phyloP scores from a whole-genome alignment of 2,329 filamentous ascomycete genomes.

The Chrysoporthe deuterocubensis region DNA sequence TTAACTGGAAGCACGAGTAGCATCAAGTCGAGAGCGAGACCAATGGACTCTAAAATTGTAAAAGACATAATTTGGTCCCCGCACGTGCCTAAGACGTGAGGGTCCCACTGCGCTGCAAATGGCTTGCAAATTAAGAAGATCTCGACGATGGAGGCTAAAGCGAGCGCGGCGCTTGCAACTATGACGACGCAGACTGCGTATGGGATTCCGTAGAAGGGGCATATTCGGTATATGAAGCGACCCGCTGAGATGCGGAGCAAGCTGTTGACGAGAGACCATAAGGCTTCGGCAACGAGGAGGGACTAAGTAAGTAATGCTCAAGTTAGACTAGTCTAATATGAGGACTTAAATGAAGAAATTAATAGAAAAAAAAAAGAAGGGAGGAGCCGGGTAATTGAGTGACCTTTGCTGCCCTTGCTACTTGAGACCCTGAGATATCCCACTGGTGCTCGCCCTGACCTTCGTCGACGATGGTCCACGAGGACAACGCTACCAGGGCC shows the following conservation, averaged over 20 bases:
- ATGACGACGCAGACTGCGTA: neutral
- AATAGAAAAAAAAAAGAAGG: neutral
- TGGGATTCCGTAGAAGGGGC: too few relatives aligned
- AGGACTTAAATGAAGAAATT: too few relatives aligned
- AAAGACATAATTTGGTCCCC: conserved; percentile 19
- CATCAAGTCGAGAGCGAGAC: conserved; percentile 2
- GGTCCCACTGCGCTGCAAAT: conserved; percentile 21
- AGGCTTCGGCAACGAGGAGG: too few relatives aligned
- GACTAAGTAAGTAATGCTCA: too few relatives aligned
- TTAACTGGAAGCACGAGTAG: neutral
- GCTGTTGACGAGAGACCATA: too few relatives aligned
- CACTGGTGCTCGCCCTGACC: conserved; percentile 17
- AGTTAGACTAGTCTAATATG: too few relatives aligned
- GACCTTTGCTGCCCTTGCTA: conserved; percentile 18
- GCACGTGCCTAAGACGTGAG: conserved; percentile 6
- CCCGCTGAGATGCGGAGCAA: too few relatives aligned
- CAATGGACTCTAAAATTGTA: neutral
- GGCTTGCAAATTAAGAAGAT: conserved; percentile 15
- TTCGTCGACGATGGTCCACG: conserved; percentile 16
- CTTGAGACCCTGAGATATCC: neutral
- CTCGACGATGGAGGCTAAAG: neutral
- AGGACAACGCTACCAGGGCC: neutral
- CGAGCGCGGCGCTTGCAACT: neutral
- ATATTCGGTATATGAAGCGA: too few relatives aligned
- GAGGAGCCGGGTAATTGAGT: neutral